Percentiles rank a stretch among this genome's conserved stretches.
phyloP scores from a whole-genome alignment of 441 rosid genomes.

The Populus hybrid region DNA sequence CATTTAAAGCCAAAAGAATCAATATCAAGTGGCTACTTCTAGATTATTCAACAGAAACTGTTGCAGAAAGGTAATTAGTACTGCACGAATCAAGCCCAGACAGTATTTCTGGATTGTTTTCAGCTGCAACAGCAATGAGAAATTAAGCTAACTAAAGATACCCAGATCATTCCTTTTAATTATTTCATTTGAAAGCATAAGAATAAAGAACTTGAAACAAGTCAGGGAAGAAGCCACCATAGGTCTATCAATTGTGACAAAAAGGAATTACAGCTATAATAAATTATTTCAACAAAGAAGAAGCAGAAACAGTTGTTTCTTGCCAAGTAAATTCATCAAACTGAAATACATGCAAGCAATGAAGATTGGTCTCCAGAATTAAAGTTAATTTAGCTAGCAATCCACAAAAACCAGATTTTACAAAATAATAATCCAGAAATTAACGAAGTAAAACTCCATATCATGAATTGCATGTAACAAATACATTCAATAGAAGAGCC shows the following conservation, averaged over 20 bases:
- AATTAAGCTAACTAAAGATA: constrained; percentile 1
- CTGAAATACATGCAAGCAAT: not conserved
- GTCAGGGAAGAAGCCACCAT: not conserved
- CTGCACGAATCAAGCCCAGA: not conserved
- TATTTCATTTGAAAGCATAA: not conserved
- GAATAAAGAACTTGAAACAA: not conserved
- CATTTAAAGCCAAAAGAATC: not conserved
- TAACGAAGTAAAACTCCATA: not conserved
- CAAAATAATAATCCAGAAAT: not conserved
- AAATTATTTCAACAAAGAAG: not conserved
- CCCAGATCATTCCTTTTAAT: not conserved
- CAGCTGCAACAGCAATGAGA: constrained; percentile 7
- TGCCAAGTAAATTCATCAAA: not conserved
- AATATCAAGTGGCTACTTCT: not conserved
- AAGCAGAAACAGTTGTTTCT: not conserved
- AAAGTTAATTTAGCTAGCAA: not conserved
- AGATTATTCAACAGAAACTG: not conserved
- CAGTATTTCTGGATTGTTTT: not conserved
- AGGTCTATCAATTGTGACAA: not conserved
- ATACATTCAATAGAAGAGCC: not conserved
- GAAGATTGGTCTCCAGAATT: not conserved
- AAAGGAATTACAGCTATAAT: not conserved
- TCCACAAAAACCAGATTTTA: not conserved
- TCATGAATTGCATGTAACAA: not conserved
- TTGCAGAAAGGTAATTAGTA: not conserved